Conservation (phyloP, 2,329 filamentous ascomycete species). For the Plectosphaerella cucumerina region DNA sequence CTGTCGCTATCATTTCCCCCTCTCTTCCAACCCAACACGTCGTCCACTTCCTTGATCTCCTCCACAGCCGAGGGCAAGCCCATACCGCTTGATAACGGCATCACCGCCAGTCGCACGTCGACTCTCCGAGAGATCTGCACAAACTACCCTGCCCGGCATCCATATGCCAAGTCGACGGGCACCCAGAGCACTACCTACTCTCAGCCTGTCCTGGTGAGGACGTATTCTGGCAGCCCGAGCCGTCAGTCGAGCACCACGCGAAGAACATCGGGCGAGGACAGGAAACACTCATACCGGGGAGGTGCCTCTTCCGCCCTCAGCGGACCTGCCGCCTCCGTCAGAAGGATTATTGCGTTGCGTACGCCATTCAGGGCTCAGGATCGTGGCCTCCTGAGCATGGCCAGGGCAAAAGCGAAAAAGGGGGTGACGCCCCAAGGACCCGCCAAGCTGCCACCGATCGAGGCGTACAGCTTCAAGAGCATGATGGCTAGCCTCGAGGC, state of each 20-base stretch:
- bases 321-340: constrained; percentile 13
- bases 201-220: constrained; percentile 62
- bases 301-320: constrained; percentile 11
- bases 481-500: constrained; percentile 55
- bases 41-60: constrained; percentile 48
- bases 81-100: constrained; percentile 53
- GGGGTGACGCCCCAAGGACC: constrained; percentile 13
- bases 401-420: constrained; percentile 3
- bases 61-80: constrained; percentile 53
- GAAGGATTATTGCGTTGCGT: constrained; percentile 12
- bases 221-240: constrained; percentile 48
- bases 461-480: constrained; percentile 62
- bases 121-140: constrained; percentile 57
- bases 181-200: constrained; percentile 56
- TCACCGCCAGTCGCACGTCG: constrained; percentile 52
- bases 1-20: constrained; percentile 45
- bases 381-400: constrained; percentile 13
- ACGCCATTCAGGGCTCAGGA: neutral
- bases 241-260: constrained; percentile 25
- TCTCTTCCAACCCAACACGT: constrained; percentile 43
- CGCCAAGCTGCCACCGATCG: constrained; percentile 53
- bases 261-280: neutral
- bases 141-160: constrained; percentile 52
- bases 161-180: constrained; percentile 52
- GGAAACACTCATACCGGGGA: constrained; percentile 5